These are phyloP conservation scores for Boletus tomentosulus DNA, from an alignment of 768 basidiomycete species.

Conservation along the genomic window DNA sequence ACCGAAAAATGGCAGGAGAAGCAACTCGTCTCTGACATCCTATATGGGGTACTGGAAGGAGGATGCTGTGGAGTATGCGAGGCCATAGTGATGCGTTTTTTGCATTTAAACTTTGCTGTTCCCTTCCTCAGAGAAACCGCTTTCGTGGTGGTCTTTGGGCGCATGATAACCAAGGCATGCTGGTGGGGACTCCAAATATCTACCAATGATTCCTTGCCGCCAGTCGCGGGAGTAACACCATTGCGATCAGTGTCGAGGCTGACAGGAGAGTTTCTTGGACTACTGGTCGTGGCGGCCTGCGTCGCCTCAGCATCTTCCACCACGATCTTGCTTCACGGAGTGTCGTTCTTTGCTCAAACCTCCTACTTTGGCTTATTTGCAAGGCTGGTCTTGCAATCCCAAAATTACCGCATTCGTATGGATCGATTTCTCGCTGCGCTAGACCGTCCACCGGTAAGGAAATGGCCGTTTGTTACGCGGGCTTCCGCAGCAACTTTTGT, in stretches of 20 bases:
- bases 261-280: slow-evolving; percentile 9
- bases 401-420: slow-evolving; percentile 15
- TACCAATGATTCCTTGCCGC: not conserved
- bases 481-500: slow-evolving; percentile 17
- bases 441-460: slow-evolving; percentile 6
- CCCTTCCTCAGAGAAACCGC: slow-evolving; percentile 5
- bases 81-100: slow-evolving; percentile 11
- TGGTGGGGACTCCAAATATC: slow-evolving; percentile 14
- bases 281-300: slow-evolving; percentile 4
- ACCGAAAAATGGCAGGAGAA: slow-evolving; percentile 7
- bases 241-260: slow-evolving; percentile 10
- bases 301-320: slow-evolving; percentile 1
- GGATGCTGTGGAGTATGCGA: slow-evolving; percentile 14
- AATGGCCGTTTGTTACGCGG: slow-evolving; percentile 13
- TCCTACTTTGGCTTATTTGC: slow-evolving; percentile 17
- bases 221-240: not conserved
- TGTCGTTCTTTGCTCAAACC: slow-evolving; percentile 10
- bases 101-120: slow-evolving; percentile 5
- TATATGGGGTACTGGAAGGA: slow-evolving; percentile 12
- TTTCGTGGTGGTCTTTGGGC: slow-evolving; percentile 5
- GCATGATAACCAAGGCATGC: slow-evolving; percentile 4
- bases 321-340: slow-evolving; percentile 6
- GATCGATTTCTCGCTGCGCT: slow-evolving; percentile 8
- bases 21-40: slow-evolving; percentile 3
- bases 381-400: slow-evolving; percentile 12